phyloP scores from a whole-genome alignment of 805 yeast species.

The Starmerella geochares region DNA sequence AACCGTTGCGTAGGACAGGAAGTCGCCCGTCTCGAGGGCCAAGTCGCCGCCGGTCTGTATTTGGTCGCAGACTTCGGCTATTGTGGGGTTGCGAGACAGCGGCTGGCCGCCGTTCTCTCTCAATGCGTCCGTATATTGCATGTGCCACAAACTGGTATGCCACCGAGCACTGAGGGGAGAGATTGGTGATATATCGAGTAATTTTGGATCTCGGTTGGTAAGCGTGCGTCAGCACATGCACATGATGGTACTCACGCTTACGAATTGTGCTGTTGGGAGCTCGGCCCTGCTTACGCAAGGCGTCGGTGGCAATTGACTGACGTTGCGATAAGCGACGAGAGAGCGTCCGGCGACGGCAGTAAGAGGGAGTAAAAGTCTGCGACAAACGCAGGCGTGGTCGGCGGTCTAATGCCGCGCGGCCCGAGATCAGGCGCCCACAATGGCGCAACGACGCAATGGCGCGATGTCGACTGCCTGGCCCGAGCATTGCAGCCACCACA shows the following conservation, averaged over 20 bases:
- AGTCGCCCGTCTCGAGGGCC: conserved; percentile 44
- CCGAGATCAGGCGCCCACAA: too few species aligned
- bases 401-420: too few species aligned
- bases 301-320: conserved; percentile 1
- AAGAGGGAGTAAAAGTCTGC: not conserved
- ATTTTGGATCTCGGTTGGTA: conserved; percentile 1
- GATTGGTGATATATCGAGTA: not conserved
- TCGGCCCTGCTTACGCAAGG: not conserved
- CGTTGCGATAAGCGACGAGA: not conserved
- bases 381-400: too few species aligned
- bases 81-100: not conserved
- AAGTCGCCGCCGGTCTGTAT: conserved; percentile 16
- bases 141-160: not conserved
- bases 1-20: conserved; percentile 59
- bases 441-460: too few species aligned
- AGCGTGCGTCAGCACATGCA: conserved; percentile 7
- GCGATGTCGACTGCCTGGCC: too few species aligned
- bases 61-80: conserved; percentile 15
- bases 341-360: not conserved
- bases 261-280: not conserved
- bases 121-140: conserved; percentile 7
- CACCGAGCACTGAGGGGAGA: not conserved
- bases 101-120: not conserved
- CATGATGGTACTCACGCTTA: not conserved
- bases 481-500: too few species aligned